Evolutionary conservation across 192 early-diverging fungal genomes (phyloP).

Genomic region (Backusella mclennaniae): DNA sequence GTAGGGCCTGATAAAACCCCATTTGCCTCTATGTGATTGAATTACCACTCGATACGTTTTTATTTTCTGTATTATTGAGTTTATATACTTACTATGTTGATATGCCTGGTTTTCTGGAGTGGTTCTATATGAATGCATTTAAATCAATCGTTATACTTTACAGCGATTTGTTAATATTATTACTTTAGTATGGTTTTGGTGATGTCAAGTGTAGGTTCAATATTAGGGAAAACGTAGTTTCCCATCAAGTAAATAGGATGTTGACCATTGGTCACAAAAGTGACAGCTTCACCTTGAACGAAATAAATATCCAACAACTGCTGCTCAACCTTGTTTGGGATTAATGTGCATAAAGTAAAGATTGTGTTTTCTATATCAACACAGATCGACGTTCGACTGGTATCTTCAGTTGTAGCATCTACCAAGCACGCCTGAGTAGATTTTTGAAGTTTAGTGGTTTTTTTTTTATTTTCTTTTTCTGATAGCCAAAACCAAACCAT

Average conservation of each 20-base stretch:
- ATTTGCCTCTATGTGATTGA: no score
- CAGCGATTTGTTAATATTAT: not conserved
- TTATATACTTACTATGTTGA: no score
- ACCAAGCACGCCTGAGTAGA: constrained; percentile 66
- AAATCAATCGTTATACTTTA: no score
- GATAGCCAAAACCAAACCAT: constrained; percentile 43
- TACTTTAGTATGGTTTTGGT: constrained; percentile 31
- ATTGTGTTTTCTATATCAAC: constrained; percentile 66
- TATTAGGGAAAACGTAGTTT: constrained; percentile 55
- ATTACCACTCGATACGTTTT: no score
- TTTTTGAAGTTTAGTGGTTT: not conserved
- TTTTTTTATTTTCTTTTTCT: not conserved
- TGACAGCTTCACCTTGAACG: constrained; percentile 77
- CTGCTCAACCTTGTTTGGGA: constrained; percentile 73
- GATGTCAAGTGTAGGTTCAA: constrained; percentile 9
- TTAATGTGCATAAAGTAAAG: constrained; percentile 82
- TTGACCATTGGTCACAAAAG: constrained; percentile 66
- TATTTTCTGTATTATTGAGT: no score
- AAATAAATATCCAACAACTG: constrained; percentile 64
- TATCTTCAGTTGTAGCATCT: constrained; percentile 39
- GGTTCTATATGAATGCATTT: no score
- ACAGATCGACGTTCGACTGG: constrained; percentile 59
- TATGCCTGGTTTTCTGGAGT: no score
- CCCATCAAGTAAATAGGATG: constrained; percentile 65
- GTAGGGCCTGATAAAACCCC: no score